Percentiles rank a stretch among this genome's conserved stretches.
phyloP scores from a whole-genome alignment of 2,329 filamentous ascomycete genomes.

The Nannizzia gypsea region DNA sequence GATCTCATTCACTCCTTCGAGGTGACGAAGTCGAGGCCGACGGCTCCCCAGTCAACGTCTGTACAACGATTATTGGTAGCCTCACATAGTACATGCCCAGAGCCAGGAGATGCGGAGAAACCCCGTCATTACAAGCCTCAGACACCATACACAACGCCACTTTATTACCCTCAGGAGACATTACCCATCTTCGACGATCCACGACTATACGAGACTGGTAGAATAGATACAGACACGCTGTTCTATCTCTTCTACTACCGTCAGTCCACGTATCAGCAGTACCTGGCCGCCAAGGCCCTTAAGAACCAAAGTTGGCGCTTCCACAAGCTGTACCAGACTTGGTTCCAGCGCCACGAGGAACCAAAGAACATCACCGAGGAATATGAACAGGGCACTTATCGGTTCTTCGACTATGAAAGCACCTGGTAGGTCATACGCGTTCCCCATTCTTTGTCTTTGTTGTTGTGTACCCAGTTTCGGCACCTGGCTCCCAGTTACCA shows the following conservation, averaged over 20 bases:
- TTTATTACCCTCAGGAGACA: slow-evolving; percentile 88
- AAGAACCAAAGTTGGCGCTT: slow-evolving; percentile 99
- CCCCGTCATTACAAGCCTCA: slow-evolving; percentile 76
- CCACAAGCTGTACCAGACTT: slow-evolving; percentile 98
- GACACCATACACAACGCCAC: slow-evolving; percentile 62
- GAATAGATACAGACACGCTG: slow-evolving; percentile 88
- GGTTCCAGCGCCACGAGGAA: slow-evolving; percentile 97
- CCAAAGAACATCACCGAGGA: slow-evolving; percentile 98
- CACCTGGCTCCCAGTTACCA: not conserved
- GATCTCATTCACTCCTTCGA: slow-evolving; percentile 90
- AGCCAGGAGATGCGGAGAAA: slow-evolving; percentile 66
- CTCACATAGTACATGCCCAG: slow-evolving; percentile 62
- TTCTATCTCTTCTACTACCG: slow-evolving; percentile 99
- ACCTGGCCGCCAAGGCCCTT: slow-evolving; percentile 85
- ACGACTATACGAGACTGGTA: slow-evolving; percentile 58
- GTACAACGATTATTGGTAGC: slow-evolving; percentile 63
- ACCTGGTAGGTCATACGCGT: slow-evolving; percentile 64
- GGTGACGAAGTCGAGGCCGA: slow-evolving; percentile 58
- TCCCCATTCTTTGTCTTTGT: not conserved
- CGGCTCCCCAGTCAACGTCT: slow-evolving; percentile 50
- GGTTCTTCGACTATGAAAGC: slow-evolving; percentile 98
- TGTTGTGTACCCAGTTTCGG: not conserved
- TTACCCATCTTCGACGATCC: slow-evolving; percentile 85
- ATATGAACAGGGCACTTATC: slow-evolving; percentile 96
- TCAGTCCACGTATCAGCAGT: slow-evolving; percentile 91